Conservation (phyloP, 2,329 filamentous ascomycete species). For the Fusarium bulbicola region DNA sequence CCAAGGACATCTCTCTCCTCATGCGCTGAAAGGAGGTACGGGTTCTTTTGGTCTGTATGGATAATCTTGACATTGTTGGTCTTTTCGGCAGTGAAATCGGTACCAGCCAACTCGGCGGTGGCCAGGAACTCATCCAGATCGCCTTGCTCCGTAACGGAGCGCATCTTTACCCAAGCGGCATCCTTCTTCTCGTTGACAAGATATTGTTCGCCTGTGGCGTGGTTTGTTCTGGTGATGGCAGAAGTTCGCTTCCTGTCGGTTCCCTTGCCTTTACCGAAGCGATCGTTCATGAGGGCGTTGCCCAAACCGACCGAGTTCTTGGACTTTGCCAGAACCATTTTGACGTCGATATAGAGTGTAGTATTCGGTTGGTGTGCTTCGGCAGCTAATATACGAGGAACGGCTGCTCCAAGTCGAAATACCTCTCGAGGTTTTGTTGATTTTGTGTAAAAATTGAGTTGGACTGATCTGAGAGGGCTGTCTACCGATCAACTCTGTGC, state of each 20-base stretch:
- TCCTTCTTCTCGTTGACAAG: constrained; percentile 91
- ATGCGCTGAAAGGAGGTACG: constrained; percentile 84
- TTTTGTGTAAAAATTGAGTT: constrained; percentile 31
- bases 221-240: constrained; percentile 73
- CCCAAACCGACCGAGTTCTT: constrained; percentile 95
- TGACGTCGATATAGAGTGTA: constrained; percentile 41
- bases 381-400: constrained; percentile 14
- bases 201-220: constrained; percentile 87
- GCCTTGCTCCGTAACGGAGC: constrained; percentile 96
- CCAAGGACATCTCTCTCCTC: constrained; percentile 82
- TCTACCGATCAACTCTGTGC: constrained; percentile 33
- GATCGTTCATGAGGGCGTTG: constrained; percentile 98
- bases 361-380: neutral
- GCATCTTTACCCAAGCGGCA: constrained; percentile 98
- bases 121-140: constrained; percentile 96
- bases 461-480: constrained; percentile 26
- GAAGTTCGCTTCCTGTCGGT: constrained; percentile 77
- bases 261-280: constrained; percentile 93
- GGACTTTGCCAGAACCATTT: constrained; percentile 79
- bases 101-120: constrained; percentile 96
- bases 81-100: constrained; percentile 98
- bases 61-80: constrained; percentile 99
- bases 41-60: constrained; percentile 94
- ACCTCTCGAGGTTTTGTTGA: constrained; percentile 11
- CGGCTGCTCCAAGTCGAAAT: constrained; percentile 21